phyloP scores from a whole-genome alignment of 805 yeast species.

The Danielia oregonensis region DNA sequence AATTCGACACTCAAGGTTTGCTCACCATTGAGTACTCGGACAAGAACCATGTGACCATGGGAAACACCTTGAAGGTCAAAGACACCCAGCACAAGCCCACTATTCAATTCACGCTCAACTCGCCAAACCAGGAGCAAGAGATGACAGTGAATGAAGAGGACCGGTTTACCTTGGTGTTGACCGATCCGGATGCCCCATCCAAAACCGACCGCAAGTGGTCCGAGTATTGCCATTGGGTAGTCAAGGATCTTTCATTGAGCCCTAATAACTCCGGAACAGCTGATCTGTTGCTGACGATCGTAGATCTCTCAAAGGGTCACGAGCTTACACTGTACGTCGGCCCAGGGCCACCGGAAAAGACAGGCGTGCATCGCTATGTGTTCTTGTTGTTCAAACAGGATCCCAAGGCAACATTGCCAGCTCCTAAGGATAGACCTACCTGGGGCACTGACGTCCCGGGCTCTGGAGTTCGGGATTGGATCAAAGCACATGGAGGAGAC shows the following conservation, averaged over 20 bases:
- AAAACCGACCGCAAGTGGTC: constrained; percentile 82
- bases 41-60: constrained; percentile 70
- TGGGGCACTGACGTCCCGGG: constrained; percentile 91
- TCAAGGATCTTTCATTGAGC: constrained; percentile 49
- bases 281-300: constrained; percentile 24
- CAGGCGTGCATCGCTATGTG: constrained; percentile 86
- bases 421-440: constrained; percentile 55
- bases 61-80: constrained; percentile 62
- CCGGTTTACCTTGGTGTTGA: constrained; percentile 68
- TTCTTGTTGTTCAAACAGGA: constrained; percentile 71
- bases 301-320: constrained; percentile 35
- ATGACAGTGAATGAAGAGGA: constrained; percentile 43
- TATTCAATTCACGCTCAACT: constrained; percentile 60
- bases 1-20: constrained; percentile 49
- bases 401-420: constrained; percentile 36
- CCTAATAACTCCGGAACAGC: constrained; percentile 19
- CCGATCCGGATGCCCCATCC: constrained; percentile 95
- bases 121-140: constrained; percentile 40
- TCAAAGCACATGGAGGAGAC: constrained; percentile 52
- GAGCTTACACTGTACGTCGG: constrained; percentile 61
- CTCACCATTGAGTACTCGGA: constrained; percentile 55
- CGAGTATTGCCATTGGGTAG: constrained; percentile 76
- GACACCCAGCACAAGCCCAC: constrained; percentile 68
- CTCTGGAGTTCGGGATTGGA: constrained; percentile 74
- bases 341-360: constrained; percentile 86